phyloP scores from a whole-genome alignment of 1,284 basidiomycete species.

The Ceratobasidium sp. region DNA sequence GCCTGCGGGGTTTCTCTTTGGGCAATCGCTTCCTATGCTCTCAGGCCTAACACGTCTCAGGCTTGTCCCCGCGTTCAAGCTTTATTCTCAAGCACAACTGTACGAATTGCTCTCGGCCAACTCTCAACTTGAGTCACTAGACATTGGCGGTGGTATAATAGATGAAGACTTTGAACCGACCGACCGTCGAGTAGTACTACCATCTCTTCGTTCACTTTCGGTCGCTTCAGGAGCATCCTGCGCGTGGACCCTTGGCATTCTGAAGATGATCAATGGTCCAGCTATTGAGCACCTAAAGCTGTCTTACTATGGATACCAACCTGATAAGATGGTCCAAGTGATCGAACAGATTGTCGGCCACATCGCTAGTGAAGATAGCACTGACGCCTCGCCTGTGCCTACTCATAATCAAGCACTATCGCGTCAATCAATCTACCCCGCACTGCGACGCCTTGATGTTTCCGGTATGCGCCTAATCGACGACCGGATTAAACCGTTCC shows the following conservation, averaged over 20 bases:
- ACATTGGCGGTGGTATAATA: neutral
- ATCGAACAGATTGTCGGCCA: neutral
- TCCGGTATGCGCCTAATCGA: neutral
- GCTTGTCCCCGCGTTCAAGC: neutral
- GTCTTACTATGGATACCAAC: neutral
- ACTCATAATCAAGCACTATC: neutral
- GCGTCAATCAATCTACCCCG: neutral
- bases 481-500: neutral
- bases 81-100: neutral
- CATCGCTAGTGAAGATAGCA: neutral
- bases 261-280: slow-evolving; percentile 11
- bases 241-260: neutral
- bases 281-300: neutral
- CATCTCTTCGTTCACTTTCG: slow-evolving; percentile 5
- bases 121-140: neutral
- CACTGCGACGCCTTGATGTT: neutral
- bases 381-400: no score
- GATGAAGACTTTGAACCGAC: neutral
- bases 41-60: slow-evolving; percentile 13
- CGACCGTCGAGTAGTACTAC: neutral
- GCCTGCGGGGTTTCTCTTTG: slow-evolving; percentile 3
- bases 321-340: neutral
- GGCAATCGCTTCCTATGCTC: neutral
- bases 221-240: neutral
- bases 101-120: neutral